Evolutionary conservation across 108 stramenopile genomes (phyloP).

Genomic region (Nitzschia sp.): DNA sequence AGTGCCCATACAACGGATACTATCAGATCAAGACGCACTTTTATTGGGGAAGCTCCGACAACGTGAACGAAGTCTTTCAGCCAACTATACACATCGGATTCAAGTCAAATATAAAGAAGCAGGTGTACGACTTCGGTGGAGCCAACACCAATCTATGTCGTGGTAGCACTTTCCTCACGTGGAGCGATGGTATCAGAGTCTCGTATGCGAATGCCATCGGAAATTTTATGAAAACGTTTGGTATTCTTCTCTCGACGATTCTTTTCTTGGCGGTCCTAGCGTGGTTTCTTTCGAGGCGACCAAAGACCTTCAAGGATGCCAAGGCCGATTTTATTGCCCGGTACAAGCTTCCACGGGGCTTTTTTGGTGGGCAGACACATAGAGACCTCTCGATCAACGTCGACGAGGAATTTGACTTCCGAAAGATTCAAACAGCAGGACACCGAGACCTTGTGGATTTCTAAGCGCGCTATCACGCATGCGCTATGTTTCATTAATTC

Average conservation of each 20-base stretch:
- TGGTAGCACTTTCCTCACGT: slow-evolving; percentile 41
- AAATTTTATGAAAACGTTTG: slow-evolving; percentile 47
- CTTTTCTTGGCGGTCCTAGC: slow-evolving; percentile 24
- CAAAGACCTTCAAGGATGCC: slow-evolving; percentile 17
- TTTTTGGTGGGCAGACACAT: background rate
- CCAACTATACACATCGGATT: slow-evolving; percentile 45
- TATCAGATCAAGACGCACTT: slow-evolving; percentile 42
- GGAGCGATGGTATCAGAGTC: slow-evolving; percentile 22
- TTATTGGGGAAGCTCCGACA: slow-evolving; percentile 28
- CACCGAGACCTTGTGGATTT: slow-evolving; percentile 36
- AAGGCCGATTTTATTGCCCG: background rate
- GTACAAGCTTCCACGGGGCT: background rate
- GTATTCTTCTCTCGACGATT: slow-evolving; percentile 37
- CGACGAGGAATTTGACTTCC: slow-evolving; percentile 34
- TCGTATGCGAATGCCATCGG: slow-evolving; percentile 27
- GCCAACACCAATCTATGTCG: slow-evolving; percentile 53
- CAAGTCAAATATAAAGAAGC: slow-evolving; percentile 19
- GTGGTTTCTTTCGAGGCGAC: slow-evolving; percentile 23
- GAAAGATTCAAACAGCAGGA: slow-evolving; percentile 21
- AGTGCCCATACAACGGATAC: slow-evolving; percentile 40
- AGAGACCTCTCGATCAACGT: slow-evolving; percentile 1
- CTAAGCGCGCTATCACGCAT: slow-evolving; percentile 4
- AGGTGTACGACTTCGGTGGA: slow-evolving; percentile 54
- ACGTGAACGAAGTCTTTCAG: slow-evolving; percentile 27
- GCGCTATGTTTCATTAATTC: too few relatives aligned